These are phyloP conservation scores for Leccinum broughii DNA, from an alignment of 768 basidiomycete species.

Conservation along the genomic window DNA sequence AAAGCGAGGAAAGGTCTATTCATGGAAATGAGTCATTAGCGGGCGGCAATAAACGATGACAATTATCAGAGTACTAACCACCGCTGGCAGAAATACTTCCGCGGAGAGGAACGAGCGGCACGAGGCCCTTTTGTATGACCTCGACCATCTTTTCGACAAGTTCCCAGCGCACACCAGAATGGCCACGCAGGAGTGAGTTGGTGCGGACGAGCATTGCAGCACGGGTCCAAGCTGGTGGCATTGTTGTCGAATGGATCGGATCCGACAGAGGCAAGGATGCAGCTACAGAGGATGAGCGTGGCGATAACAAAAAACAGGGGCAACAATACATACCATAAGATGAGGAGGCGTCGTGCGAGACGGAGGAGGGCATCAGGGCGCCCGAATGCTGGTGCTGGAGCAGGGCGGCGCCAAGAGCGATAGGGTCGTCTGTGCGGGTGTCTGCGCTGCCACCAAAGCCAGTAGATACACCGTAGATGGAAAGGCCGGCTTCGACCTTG, in stretches of 20 bases:
- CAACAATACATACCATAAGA: constrained; percentile 6
- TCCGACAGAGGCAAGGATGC: constrained; percentile 64
- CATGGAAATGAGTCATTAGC: constrained; percentile 7
- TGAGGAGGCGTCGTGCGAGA: constrained; percentile 2
- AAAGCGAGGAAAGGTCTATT: constrained; percentile 73
- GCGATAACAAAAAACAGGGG: too few relatives aligned
- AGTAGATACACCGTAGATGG: constrained; percentile 81
- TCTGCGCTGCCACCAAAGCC: constrained; percentile 91
- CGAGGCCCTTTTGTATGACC: constrained; percentile 70
- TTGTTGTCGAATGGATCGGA: constrained; percentile 62
- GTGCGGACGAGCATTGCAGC: constrained; percentile 85
- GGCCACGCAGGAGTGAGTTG: constrained; percentile 87
- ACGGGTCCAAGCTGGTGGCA: constrained; percentile 88
- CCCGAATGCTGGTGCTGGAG: constrained; percentile 82
- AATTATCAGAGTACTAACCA: constrained; percentile 41
- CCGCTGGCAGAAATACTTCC: constrained; percentile 85
- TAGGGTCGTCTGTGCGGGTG: constrained; percentile 74
- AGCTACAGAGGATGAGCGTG: constrained; percentile 4
- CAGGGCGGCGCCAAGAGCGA: constrained; percentile 77
- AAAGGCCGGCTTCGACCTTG: constrained; percentile 42
- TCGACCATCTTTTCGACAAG: constrained; percentile 78
- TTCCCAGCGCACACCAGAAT: constrained; percentile 82
- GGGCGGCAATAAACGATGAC: not conserved
- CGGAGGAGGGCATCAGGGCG: constrained; percentile 59
- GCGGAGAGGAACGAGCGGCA: constrained; percentile 77